Evolutionary conservation across 208 protist species (phyloP).

Genomic region (Endotrypanum monterogeii): DNA sequence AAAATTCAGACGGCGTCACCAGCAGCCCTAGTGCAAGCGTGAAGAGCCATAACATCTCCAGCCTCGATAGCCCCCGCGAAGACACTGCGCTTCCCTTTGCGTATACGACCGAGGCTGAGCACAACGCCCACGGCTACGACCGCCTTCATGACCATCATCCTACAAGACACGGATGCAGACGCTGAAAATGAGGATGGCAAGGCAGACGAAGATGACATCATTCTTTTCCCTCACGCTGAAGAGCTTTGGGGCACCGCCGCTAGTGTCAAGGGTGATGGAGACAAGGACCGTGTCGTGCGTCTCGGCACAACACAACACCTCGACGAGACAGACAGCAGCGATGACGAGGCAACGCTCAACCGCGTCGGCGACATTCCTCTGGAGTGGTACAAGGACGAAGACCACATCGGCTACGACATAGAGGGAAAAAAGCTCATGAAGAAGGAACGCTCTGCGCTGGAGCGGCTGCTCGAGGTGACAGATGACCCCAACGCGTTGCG

Average conservation of each 20-base stretch:
- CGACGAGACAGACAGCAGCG: conserved; percentile 89
- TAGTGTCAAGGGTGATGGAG: conserved; percentile 7
- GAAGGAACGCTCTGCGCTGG: conserved; percentile 81
- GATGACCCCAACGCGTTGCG: conserved; percentile 92
- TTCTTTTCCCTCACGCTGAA: conserved; percentile 86
- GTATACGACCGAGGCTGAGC: conserved; percentile 3
- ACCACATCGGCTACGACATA: conserved; percentile 93
- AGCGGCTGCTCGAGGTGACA: conserved; percentile 90
- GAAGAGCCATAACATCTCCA: conserved; percentile 6
- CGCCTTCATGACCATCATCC: conserved; percentile 73
- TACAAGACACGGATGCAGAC: conserved; percentile 58
- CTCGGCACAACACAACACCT: conserved; percentile 77
- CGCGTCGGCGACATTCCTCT: conserved; percentile 93
- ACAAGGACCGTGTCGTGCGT: conserved; percentile 44
- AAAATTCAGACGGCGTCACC: conserved; percentile 12
- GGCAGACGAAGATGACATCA: conserved; percentile 43
- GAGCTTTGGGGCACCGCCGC: conserved; percentile 37
- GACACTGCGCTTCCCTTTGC: background rate
- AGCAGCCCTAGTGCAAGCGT: conserved; percentile 20
- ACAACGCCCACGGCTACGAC: conserved; percentile 29
- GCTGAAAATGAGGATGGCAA: conserved; percentile 27
- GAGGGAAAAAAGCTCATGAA: conserved; percentile 93
- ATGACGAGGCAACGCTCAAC: conserved; percentile 91
- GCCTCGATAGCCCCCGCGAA: conserved; percentile 7
- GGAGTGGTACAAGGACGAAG: conserved; percentile 95